Evolutionary conservation across 352 stramenopile species (phyloP), one percentile per base, ranked within the genome.

Genomic region (Thraustotheca clavata): DNA sequence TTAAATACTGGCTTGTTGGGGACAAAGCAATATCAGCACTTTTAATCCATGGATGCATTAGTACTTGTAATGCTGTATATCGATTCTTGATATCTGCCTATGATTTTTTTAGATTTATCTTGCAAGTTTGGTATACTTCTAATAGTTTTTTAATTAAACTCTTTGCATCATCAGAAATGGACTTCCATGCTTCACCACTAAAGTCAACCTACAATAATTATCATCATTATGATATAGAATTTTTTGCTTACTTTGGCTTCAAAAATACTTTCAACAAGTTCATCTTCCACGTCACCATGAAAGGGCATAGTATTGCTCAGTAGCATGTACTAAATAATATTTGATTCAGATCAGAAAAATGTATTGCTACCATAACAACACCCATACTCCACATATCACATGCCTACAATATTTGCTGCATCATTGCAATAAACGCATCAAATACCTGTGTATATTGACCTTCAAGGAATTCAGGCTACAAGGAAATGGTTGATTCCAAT

Each of bases 301-400:
- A 92, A 92, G 3, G 83, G 83, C 14, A 76, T 69, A 59, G 74
- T 76, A 70, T 89, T 89, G 74, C 79, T 90, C 48, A 92, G 68
- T 26, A 92, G 74, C 83, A 90, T 92, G 67, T 82, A 92, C 82
- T 89, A 47, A 14, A 18, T 14, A 22, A 50, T 46, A 8, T 14
- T 31, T 12, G 1, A 6, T 1, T 50, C 0, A 55, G n/a, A 36
- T 47, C 4, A 47, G 39, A 26, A 40, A 12, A 26, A 32, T 5
- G 20, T 49, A 20, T 4, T 16, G 63, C 18, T 66, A 87, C 80
- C 82, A 90, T 92, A 60, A 90, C 86, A 20, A 92, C 76, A 9
- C 83, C 83, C 6, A 92, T 76, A 63, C 83, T 92, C 80, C 83
- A 92, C 27, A 90, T 74, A 75, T 92, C 83, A 38, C 83, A 92